A percentile compares a stretch with the other conserved stretches of the same genome.
Evolutionary conservation across 2,329 filamentous ascomycete genomes (phyloP).

Genomic region (Fusarium sp.): DNA sequence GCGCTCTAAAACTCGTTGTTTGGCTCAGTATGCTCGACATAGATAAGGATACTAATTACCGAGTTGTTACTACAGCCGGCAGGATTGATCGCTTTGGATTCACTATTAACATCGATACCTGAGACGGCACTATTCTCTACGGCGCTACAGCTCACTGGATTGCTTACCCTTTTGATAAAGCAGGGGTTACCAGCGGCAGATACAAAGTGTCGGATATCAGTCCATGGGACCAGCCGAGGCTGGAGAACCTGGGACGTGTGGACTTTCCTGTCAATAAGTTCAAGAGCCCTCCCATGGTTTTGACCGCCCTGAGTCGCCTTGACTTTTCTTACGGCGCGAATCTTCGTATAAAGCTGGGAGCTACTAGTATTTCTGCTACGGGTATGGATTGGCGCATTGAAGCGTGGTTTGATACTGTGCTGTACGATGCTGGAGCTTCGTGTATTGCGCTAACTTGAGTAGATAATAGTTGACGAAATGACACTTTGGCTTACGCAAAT

Average conservation of each 20-base stretch:
- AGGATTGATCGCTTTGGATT: neutral
- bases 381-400: neutral
- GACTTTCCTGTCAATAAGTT: neutral
- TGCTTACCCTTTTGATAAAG: neutral
- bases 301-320: neutral
- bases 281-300: neutral
- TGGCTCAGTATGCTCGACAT: neutral
- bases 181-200: neutral
- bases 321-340: neutral
- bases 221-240: neutral
- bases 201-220: neutral
- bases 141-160: neutral
- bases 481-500: too few relatives aligned
- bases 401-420: neutral
- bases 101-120: neutral
- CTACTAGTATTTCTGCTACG: neutral
- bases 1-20: neutral
- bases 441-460: too few relatives aligned
- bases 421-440: neutral
- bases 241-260: neutral
- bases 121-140: neutral
- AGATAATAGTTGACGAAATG: too few relatives aligned
- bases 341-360: neutral
- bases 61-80: neutral
- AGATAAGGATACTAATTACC: neutral